Percentiles rank a stretch among this genome's conserved stretches.
Evolutionary conservation across 139 green algal genomes (phyloP).

Genomic region (Chlamydomonas schloesseri): DNA sequence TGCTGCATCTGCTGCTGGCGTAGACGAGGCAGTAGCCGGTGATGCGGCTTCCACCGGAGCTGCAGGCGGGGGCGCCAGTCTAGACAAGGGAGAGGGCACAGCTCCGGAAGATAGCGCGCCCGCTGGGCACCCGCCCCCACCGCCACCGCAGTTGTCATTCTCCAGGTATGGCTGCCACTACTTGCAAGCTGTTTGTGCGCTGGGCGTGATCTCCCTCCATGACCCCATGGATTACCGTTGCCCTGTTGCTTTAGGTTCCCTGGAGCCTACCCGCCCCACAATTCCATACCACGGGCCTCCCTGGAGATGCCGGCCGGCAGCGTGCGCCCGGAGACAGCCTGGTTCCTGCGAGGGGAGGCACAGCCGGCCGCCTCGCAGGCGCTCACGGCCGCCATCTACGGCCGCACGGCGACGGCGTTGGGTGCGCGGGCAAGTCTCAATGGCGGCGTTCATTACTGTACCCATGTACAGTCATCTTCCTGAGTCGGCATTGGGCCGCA

Average conservation of each 20-base stretch:
- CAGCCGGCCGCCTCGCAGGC: not conserved
- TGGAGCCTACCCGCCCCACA: not conserved
- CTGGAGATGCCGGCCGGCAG: not conserved
- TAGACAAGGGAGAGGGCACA: not conserved
- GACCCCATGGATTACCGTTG: no score
- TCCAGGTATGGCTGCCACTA: not conserved
- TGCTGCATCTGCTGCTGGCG: not conserved
- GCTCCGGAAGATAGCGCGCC: not conserved
- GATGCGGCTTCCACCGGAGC: no score
- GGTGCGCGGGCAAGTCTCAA: no score
- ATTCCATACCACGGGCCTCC: not conserved
- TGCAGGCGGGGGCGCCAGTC: no score
- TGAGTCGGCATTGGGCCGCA: no score
- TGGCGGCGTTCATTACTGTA: no score
- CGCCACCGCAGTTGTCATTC: not conserved
- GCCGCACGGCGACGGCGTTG: not conserved
- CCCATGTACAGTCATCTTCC: no score
- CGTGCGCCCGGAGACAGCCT: not conserved
- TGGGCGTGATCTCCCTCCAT: no score
- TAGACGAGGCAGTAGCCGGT: not conserved
- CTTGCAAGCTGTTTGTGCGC: no score
- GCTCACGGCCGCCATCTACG: constrained; percentile 19
- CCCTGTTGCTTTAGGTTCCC: no score
- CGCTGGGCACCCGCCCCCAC: not conserved
- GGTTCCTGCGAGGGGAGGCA: constrained; percentile 21